These are phyloP conservation scores for Rostrohypoxylon terebratum DNA, from an alignment of 495 filamentous ascomycete species.

Conservation along the genomic window DNA sequence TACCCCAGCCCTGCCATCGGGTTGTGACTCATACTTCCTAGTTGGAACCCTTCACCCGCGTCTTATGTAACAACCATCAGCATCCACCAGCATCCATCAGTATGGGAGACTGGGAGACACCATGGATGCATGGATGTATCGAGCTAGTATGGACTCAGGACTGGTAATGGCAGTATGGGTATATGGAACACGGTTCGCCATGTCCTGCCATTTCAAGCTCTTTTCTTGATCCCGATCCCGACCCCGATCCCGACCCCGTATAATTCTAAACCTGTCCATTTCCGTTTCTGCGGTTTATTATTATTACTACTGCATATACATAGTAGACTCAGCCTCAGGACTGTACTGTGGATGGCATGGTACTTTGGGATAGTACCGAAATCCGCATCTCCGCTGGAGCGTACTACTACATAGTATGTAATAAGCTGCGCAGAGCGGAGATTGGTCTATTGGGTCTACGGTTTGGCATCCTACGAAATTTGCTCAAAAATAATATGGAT, in stretches of 20 bases:
- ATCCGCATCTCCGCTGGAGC: background rate
- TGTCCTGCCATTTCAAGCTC: conserved; percentile 30
- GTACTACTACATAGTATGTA: background rate
- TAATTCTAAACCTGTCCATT: conserved; percentile 21
- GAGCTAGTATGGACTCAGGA: background rate
- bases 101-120: too few species aligned
- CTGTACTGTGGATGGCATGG: background rate
- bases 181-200: conserved; percentile 17
- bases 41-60: background rate
- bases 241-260: background rate
- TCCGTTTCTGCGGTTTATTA: conserved; percentile 19
- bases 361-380: conserved; percentile 1
- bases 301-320: background rate
- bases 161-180: too few species aligned
- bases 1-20: background rate
- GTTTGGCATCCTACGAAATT: conserved; percentile 21
- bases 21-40: conserved; percentile 40
- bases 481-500: conserved; percentile 20
- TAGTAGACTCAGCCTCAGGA: too few species aligned
- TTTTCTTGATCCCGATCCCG: background rate
- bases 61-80: background rate
- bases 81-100: background rate
- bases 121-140: background rate
- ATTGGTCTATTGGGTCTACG: background rate
- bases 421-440: conserved; percentile 16